Evolutionary conservation across 768 basidiomycete genomes (phyloP).

Genomic region (Pisolithus microcarpus): DNA sequence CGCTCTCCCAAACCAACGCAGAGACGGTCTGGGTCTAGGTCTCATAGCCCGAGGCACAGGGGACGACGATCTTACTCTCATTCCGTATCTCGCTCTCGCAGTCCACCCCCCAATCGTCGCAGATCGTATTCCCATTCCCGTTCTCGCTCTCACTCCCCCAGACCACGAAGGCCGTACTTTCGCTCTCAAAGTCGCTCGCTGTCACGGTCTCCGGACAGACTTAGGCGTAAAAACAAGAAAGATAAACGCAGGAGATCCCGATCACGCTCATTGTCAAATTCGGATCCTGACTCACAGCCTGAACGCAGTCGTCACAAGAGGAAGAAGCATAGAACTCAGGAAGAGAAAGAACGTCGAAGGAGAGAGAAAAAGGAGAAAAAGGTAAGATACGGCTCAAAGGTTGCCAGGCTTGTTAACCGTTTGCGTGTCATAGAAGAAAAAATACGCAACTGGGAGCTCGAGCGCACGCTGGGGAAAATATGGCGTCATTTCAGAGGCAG

Average conservation of each 20-base stretch:
- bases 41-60: too few relatives aligned
- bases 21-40: slow-evolving; percentile 1
- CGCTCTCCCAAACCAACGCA: background rate
- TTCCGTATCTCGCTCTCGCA: slow-evolving; percentile 9
- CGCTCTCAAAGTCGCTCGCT: slow-evolving; percentile 30
- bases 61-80: slow-evolving; percentile 3
- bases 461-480: slow-evolving; percentile 79
- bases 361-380: slow-evolving; percentile 69
- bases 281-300: slow-evolving; percentile 22
- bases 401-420: background rate
- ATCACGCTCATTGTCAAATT: slow-evolving; percentile 36
- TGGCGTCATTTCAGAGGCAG: slow-evolving; percentile 76
- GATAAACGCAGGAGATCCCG: slow-evolving; percentile 27
- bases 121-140: background rate
- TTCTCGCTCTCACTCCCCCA: slow-evolving; percentile 22
- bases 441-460: slow-evolving; percentile 39
- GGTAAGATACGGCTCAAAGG: slow-evolving; percentile 27
- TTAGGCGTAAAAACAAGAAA: slow-evolving; percentile 16
- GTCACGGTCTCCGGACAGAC: slow-evolving; percentile 27
- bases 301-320: slow-evolving; percentile 35
- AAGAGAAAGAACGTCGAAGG: slow-evolving; percentile 47
- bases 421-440: slow-evolving; percentile 46
- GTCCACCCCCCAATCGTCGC: slow-evolving; percentile 10
- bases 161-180: slow-evolving; percentile 14
- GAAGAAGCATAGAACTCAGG: slow-evolving; percentile 40